phyloP scores from a whole-genome alignment of 495 filamentous ascomycete species.

The Neurospora intermedia region DNA sequence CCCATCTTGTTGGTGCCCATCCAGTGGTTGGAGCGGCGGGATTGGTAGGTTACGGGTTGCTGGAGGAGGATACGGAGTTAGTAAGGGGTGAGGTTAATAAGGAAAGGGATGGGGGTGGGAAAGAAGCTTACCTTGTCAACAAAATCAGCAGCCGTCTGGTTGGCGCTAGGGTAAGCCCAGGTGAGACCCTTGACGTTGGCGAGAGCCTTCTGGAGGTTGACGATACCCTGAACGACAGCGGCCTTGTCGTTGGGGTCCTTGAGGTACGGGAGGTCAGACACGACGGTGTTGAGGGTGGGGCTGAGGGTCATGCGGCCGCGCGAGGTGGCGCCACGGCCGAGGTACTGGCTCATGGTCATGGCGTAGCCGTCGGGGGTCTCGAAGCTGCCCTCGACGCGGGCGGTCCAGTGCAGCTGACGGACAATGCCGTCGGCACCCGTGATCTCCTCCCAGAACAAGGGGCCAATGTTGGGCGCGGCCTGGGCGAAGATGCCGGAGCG shows the following conservation, averaged over 20 bases:
- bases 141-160: slow-evolving; percentile 41
- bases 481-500: slow-evolving; percentile 55
- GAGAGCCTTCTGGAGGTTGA: slow-evolving; percentile 47
- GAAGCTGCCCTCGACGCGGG: slow-evolving; percentile 46
- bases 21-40: slow-evolving; percentile 62
- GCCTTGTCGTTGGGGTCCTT: slow-evolving; percentile 40
- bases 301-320: slow-evolving; percentile 54
- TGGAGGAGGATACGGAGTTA: neutral
- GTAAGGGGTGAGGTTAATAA: neutral
- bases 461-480: slow-evolving; percentile 57
- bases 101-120: too few species aligned
- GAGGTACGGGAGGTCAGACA: slow-evolving; percentile 45
- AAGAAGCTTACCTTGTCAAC: slow-evolving; percentile 28
- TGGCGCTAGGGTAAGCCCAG: slow-evolving; percentile 40
- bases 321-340: slow-evolving; percentile 50
- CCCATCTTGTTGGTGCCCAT: slow-evolving; percentile 54
- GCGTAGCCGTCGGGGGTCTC: slow-evolving; percentile 31
- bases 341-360: slow-evolving; percentile 56
- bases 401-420: slow-evolving; percentile 55
- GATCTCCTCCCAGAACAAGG: slow-evolving; percentile 52
- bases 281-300: slow-evolving; percentile 42
- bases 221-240: slow-evolving; percentile 44
- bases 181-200: slow-evolving; percentile 41
- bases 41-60: slow-evolving; percentile 24
- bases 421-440: slow-evolving; percentile 51